Evolutionary conservation across 1,284 basidiomycete genomes (phyloP).

Genomic region (Puccinia triticina): DNA sequence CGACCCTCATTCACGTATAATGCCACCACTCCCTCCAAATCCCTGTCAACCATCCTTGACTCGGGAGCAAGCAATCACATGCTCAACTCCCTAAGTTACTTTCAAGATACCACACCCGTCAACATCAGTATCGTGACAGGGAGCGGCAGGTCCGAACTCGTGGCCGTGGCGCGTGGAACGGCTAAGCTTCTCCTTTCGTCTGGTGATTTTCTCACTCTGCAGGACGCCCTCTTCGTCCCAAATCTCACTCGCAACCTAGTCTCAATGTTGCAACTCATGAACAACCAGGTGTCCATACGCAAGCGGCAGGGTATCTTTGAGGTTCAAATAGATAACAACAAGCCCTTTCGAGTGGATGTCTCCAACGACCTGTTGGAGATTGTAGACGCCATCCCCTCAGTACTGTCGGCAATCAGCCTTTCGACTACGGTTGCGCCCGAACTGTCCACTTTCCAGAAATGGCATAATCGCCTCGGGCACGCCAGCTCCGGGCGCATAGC

Average conservation of each 20-base stretch:
- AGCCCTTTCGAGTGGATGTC: too few species aligned
- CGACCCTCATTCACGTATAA: too few species aligned
- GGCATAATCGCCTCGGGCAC: slow-evolving; percentile 14
- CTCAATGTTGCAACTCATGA: neutral
- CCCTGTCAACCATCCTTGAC: too few species aligned
- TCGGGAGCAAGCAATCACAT: too few species aligned
- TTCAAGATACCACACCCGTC: neutral
- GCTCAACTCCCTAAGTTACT: too few species aligned
- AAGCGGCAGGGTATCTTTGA: neutral
- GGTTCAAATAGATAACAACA: neutral
- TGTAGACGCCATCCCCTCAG: neutral
- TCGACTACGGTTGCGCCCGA: neutral
- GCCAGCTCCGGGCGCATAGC: too few species aligned
- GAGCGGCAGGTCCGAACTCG: neutral
- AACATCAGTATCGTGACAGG: neutral
- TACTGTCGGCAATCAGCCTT: neutral
- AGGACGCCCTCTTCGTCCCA: neutral
- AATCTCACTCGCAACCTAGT: neutral
- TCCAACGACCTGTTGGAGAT: too few species aligned
- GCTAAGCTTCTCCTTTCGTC: neutral
- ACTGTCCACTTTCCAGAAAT: neutral
- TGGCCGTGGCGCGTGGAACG: neutral
- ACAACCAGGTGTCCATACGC: neutral
- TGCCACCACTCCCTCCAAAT: too few species aligned
- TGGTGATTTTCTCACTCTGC: neutral